These are phyloP conservation scores for Tuber brumale DNA, from an alignment of 495 filamentous ascomycete species.

Conservation along the genomic window DNA sequence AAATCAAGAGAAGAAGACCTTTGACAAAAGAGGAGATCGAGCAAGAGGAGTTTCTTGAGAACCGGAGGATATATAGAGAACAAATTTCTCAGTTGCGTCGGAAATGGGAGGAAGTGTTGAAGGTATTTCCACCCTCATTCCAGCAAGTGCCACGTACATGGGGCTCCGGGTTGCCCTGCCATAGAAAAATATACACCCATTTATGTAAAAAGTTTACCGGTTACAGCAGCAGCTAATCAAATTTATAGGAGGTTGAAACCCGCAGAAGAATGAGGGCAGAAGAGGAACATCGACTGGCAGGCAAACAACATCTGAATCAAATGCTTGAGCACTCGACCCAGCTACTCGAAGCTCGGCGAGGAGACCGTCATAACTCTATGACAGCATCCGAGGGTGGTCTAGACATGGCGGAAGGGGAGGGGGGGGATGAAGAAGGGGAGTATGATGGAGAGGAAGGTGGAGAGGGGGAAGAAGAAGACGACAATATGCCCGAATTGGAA, in stretches of 20 bases:
- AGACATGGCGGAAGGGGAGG: slow-evolving; percentile 22
- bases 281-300: slow-evolving; percentile 36
- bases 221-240: neutral
- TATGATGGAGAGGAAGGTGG: slow-evolving; percentile 48
- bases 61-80: slow-evolving; percentile 39
- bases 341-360: slow-evolving; percentile 36
- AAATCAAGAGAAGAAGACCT: slow-evolving; percentile 50
- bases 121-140: slow-evolving; percentile 27
- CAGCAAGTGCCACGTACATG: neutral
- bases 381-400: slow-evolving; percentile 21
- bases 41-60: slow-evolving; percentile 48
- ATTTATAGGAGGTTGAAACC: slow-evolving; percentile 36
- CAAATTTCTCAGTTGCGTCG: slow-evolving; percentile 37
- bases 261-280: slow-evolving; percentile 37
- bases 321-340: slow-evolving; percentile 42
- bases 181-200: neutral
- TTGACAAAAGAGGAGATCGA: slow-evolving; percentile 65
- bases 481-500: slow-evolving; percentile 42
- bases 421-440: slow-evolving; percentile 47
- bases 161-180: neutral
- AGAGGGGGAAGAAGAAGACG: slow-evolving; percentile 51
- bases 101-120: slow-evolving; percentile 41
- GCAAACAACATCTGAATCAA: slow-evolving; percentile 40
- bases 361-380: slow-evolving; percentile 28
- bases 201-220: neutral